These are phyloP conservation scores for Aechmea fasciata DNA, from an alignment of 176 grass and related monocot genomes.

Conservation along the genomic window DNA sequence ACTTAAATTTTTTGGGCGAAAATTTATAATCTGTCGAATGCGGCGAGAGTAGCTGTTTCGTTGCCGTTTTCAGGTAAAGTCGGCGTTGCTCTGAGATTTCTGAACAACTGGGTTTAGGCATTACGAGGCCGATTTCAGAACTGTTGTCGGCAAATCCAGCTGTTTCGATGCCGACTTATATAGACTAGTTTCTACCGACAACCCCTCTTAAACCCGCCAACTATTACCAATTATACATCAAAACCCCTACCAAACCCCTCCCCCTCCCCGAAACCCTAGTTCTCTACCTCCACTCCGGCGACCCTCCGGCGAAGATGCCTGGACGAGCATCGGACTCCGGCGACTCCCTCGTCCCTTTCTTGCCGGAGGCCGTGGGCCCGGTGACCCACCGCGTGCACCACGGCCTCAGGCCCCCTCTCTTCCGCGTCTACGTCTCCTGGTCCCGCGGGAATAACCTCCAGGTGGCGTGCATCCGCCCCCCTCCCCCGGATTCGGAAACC, in stretches of 20 bases:
- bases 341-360: conserved; percentile 52
- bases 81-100: too few relatives aligned
- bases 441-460: conserved; percentile 80
- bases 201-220: background rate
- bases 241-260: background rate
- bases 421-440: conserved; percentile 75
- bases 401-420: conserved; percentile 50
- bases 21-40: too few relatives aligned
- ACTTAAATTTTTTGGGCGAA: background rate
- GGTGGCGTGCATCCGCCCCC: conserved; percentile 53
- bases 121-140: too few relatives aligned
- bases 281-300: conserved; percentile 3
- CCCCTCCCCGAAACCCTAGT: conserved; percentile 47
- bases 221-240: background rate
- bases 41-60: too few relatives aligned
- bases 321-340: conserved; percentile 45
- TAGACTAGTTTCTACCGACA: too few relatives aligned
- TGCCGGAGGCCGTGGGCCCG: conserved; percentile 32
- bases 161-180: too few relatives aligned
- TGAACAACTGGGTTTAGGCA: too few relatives aligned
- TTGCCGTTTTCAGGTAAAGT: too few relatives aligned
- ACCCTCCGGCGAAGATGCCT: conserved; percentile 41
- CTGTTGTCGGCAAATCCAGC: too few relatives aligned
- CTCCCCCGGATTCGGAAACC: conserved; percentile 14
- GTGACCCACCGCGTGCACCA: conserved; percentile 49